Conservation (phyloP, 2,329 filamentous ascomycete genomes). For the Helicocarpus griseus region DNA sequence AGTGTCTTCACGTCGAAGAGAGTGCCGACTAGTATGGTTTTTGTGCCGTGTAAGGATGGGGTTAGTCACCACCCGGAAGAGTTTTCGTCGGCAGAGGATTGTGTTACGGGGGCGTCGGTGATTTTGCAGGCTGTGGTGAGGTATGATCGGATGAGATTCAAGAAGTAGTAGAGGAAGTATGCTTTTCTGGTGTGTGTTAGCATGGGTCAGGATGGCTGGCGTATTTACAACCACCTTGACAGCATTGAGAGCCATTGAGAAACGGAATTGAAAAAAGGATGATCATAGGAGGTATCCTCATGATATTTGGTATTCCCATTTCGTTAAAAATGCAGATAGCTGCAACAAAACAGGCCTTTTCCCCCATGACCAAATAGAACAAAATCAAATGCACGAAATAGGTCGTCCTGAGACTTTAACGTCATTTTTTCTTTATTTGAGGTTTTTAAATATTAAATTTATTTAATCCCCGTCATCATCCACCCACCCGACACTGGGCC, state of each 20-base stretch:
- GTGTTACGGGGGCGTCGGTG: conserved; percentile 42
- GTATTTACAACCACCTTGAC: too few relatives aligned
- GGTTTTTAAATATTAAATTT: background rate
- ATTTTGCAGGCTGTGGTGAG: conserved; percentile 20
- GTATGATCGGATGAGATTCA: conserved; percentile 30
- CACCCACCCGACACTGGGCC: background rate
- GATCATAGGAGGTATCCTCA: too few relatives aligned
- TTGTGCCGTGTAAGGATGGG: conserved; percentile 54
- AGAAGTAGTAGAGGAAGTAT: background rate
- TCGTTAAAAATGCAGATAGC: background rate
- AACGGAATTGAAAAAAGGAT: background rate
- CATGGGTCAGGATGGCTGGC: conserved; percentile 4
- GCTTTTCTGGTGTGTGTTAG: background rate
- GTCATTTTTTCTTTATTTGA: background rate
- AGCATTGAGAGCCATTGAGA: too few relatives aligned
- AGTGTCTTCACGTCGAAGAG: conserved; percentile 51
- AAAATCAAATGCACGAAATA: background rate
- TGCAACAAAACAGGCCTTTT: too few relatives aligned
- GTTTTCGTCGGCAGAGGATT: conserved; percentile 52
- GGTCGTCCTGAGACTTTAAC: background rate
- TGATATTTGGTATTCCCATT: too few relatives aligned
- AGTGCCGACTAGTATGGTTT: conserved; percentile 58
- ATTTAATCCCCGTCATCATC: background rate
- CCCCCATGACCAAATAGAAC: background rate
- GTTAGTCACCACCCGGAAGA: conserved; percentile 56